These are phyloP conservation scores for Melampsora americana DNA, from an alignment of 1,284 basidiomycete genomes.

Conservation along the genomic window DNA sequence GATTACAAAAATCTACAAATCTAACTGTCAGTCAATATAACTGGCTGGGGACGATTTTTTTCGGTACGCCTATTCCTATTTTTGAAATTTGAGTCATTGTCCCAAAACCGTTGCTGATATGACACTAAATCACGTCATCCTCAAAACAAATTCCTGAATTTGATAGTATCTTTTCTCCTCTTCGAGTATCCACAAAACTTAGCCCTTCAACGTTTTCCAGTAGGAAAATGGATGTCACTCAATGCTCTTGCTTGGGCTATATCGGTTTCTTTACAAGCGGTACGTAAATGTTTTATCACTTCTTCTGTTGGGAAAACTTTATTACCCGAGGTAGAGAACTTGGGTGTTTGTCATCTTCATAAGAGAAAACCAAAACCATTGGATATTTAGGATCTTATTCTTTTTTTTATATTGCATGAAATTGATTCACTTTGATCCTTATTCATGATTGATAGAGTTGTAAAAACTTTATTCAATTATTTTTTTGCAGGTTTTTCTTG, in stretches of 20 bases:
- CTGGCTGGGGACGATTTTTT: constrained; percentile 4
- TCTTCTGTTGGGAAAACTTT: neutral
- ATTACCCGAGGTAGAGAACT: neutral
- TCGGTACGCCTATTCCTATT: neutral
- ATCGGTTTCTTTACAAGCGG: neutral
- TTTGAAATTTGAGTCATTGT: neutral
- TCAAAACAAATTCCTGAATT: neutral
- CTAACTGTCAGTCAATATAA: constrained; percentile 8
- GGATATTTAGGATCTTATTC: neutral
- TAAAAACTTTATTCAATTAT: constrained; percentile 12
- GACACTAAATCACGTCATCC: neutral
- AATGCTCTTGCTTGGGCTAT: neutral
- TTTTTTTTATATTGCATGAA: neutral
- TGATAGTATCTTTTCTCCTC: neutral
- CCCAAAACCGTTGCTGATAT: neutral
- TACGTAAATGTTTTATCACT: neutral
- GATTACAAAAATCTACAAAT: neutral
- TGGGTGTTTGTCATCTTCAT: neutral
- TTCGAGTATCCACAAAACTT: constrained; percentile 10
- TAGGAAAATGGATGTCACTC: neutral
- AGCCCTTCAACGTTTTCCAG: neutral
- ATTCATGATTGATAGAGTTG: neutral
- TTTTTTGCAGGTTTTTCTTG: constrained; percentile 6
- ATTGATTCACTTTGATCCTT: neutral
- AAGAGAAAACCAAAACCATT: neutral